phyloP scores from a whole-genome alignment of 768 basidiomycete species.

The Boletus coccyginus region DNA sequence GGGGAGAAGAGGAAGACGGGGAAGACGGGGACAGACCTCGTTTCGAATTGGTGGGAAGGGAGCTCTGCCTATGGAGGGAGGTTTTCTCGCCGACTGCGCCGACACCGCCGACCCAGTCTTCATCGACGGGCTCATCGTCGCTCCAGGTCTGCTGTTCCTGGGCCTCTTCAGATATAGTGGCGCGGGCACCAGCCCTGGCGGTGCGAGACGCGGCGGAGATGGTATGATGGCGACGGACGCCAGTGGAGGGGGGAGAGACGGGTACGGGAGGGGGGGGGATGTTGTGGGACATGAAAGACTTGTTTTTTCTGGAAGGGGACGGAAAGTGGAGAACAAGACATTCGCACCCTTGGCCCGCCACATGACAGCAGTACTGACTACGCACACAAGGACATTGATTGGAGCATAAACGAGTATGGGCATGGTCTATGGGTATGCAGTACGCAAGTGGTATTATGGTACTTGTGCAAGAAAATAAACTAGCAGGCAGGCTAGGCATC shows the following conservation, averaged over 20 bases:
- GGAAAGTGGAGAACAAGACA: not conserved
- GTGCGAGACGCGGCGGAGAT: conserved; percentile 73
- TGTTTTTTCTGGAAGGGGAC: not conserved
- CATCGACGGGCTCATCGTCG: conserved; percentile 75
- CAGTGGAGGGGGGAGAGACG: conserved; percentile 35
- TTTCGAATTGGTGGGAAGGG: conserved; percentile 78
- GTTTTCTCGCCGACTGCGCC: conserved; percentile 84
- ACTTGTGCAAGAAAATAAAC: not conserved
- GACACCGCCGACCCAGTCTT: conserved; percentile 79
- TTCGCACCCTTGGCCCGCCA: conserved; percentile 27
- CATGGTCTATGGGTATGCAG: not conserved
- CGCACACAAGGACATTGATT: conserved; percentile 4
- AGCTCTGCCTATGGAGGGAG: conserved; percentile 75
- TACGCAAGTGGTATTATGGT: conserved; percentile 8
- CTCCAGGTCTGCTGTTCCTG: conserved; percentile 59
- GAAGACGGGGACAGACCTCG: conserved; percentile 46
- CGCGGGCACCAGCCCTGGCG: conserved; percentile 56
- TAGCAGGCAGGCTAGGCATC: not conserved
- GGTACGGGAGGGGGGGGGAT: conserved; percentile 43
- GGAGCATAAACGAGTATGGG: not conserved
- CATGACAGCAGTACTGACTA: conserved; percentile 11
- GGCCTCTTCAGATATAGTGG: conserved; percentile 65
- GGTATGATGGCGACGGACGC: conserved; percentile 81
- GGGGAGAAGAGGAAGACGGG: not conserved
- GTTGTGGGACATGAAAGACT: conserved; percentile 36